Base-by-base conservation (phyloP, 495 filamentous ascomycete genomes). In the Monascus purpureus region DNA sequence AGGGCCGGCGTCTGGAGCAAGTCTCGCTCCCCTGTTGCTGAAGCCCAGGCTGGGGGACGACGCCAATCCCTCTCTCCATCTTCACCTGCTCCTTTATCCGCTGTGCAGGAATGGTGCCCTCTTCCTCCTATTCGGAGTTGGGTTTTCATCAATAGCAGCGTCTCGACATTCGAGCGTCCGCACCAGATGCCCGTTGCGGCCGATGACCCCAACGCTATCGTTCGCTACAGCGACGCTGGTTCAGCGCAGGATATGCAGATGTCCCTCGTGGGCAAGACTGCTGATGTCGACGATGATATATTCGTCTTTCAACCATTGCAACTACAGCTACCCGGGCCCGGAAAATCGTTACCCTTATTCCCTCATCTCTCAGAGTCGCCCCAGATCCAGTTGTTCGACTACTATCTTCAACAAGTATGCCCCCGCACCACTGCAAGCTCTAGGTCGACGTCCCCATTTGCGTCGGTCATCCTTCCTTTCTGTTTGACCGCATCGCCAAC, bases 1-100 rank as follows among this genome's bases (percentile, higher is more conserved):
- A 48, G 60, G 19, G 50, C 57, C 5, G 60, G 60, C 17, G 50
- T 59, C 15, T 62, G 58, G 58, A 60, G 39, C 35, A 65, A 65
- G 39, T 32, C 45, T 18, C 38, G 38, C 15, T 19, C 36, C 13
- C 37, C 27, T 12, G 38, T 31, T 18, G 34, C 17, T 20, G 22
- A 37, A 26, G 32, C 22, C 39, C n/a, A 37, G 25, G 30, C 6
- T 14, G 16, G 8, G 4, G 14, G 4, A 5, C 17, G 3, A 3
- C 6, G 7, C 3, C 5, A 17, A 8, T 8, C 28, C 31, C 37
- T 44, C 13, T 31, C 35, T 19, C 14, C 36, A 32, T 33, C 38
- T 7, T 30, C 48, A 1, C 18, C 38, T 9, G 42, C 37, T 23
- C 19, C 34, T 6, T 33, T 34, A 13, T 13, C 28, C 2, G 43